A percentile compares a stretch with the other conserved stretches of the same genome.
Evolutionary conservation across 495 filamentous ascomycete species (phyloP).

Genomic region (Pseudevernia furfuracea): DNA sequence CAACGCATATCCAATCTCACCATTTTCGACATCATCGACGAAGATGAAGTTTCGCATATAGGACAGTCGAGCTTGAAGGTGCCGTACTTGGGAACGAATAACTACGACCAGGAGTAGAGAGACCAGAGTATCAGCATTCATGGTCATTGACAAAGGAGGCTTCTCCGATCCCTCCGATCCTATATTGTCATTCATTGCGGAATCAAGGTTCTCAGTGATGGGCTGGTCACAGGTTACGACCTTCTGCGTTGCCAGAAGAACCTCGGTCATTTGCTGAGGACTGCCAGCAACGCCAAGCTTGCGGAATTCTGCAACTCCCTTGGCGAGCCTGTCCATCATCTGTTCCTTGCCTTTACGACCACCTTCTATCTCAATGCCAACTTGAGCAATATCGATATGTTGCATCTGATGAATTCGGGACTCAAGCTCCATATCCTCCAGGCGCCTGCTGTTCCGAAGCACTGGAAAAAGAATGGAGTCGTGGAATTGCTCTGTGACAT

Average conservation of each 20-base stretch:
- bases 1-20: constrained; percentile 93
- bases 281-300: constrained; percentile 76
- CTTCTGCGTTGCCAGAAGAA: constrained; percentile 80
- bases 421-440: constrained; percentile 87
- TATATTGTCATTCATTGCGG: constrained; percentile 18
- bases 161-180: constrained; percentile 46
- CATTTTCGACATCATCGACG: constrained; percentile 92
- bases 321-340: constrained; percentile 59
- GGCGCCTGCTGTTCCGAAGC: constrained; percentile 65
- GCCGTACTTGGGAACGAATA: constrained; percentile 80
- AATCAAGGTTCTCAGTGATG: constrained; percentile 14
- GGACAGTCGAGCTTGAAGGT: constrained; percentile 76
- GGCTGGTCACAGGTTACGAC: constrained; percentile 53
- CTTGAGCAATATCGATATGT: constrained; percentile 86
- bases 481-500: constrained; percentile 89
- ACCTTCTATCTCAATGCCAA: constrained; percentile 75
- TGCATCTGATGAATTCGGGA: constrained; percentile 86
- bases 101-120: constrained; percentile 88
- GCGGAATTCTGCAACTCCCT: constrained; percentile 81
- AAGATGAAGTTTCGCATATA: constrained; percentile 97
- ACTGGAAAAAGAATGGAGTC: constrained; percentile 76
- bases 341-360: constrained; percentile 64
- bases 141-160: constrained; percentile 55
- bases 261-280: constrained; percentile 91
- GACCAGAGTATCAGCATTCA: constrained; percentile 94